Conservation (phyloP, 768 basidiomycete genomes). For the Amanita exitialis region DNA sequence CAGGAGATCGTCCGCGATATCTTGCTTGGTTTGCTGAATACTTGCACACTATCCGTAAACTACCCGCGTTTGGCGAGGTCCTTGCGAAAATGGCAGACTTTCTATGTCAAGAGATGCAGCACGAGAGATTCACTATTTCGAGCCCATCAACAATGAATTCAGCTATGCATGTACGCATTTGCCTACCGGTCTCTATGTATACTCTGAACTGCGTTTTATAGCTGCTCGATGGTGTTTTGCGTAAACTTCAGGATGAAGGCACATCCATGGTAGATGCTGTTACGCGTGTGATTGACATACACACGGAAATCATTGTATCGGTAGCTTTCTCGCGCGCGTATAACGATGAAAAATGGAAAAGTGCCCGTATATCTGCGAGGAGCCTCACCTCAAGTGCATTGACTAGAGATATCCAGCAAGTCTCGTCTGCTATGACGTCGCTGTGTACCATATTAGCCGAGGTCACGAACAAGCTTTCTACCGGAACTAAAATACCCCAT, state of each 20-base stretch:
- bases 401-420: slow-evolving; percentile 20
- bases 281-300: slow-evolving; percentile 26
- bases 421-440: slow-evolving; percentile 19
- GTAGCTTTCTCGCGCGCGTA: slow-evolving; percentile 27
- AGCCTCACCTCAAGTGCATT: slow-evolving; percentile 24
- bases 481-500: slow-evolving; percentile 17
- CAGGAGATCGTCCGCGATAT: slow-evolving; percentile 32
- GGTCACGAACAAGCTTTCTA: slow-evolving; percentile 8
- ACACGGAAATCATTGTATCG: slow-evolving; percentile 25
- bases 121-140: slow-evolving; percentile 52
- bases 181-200: background rate
- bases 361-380: slow-evolving; percentile 23
- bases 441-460: slow-evolving; percentile 22
- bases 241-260: slow-evolving; percentile 14
- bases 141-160: slow-evolving; percentile 51
- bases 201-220: slow-evolving; percentile 7
- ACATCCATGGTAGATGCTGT: slow-evolving; percentile 15
- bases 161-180: slow-evolving; percentile 49
- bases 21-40: slow-evolving; percentile 60
- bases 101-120: slow-evolving; percentile 75
- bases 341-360: slow-evolving; percentile 22
- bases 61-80: slow-evolving; percentile 46
- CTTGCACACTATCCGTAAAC: slow-evolving; percentile 43
- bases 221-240: slow-evolving; percentile 23
- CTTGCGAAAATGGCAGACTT: slow-evolving; percentile 65